A percentile compares a stretch with the other conserved stretches of the same genome.
Evolutionary conservation across 2,329 filamentous ascomycete genomes (phyloP).

Genomic region (Moelleriella libera): DNA sequence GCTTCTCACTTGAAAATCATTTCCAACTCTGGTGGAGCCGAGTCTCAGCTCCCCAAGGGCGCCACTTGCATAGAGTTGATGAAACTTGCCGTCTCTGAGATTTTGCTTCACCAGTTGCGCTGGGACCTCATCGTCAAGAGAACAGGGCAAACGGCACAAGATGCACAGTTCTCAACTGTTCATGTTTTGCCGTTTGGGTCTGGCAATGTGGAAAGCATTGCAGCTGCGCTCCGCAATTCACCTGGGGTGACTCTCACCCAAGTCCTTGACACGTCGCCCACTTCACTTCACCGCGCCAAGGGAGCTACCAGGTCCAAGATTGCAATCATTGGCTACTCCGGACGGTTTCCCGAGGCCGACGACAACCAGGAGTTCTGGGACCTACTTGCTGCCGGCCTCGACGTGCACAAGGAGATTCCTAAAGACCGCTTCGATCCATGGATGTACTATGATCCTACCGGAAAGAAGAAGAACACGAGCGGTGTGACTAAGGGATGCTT

Average conservation of each 20-base stretch:
- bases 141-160: neutral
- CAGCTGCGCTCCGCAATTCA: neutral
- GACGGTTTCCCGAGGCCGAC: neutral
- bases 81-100: neutral
- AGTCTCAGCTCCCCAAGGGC: neutral
- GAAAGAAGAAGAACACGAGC: slow-evolving; percentile 51
- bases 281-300: neutral
- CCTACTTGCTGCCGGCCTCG: slow-evolving; percentile 48
- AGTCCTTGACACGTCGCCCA: neutral
- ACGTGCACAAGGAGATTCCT: slow-evolving; percentile 47
- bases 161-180: neutral
- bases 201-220: neutral
- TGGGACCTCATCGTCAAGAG: slow-evolving; percentile 1
- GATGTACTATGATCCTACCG: slow-evolving; percentile 49
- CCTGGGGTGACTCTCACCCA: neutral
- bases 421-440: slow-evolving; percentile 50
- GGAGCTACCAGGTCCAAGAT: neutral
- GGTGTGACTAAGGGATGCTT: slow-evolving; percentile 56
- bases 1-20: neutral
- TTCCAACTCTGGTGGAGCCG: neutral
- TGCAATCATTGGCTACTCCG: slow-evolving; percentile 1
- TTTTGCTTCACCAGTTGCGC: neutral
- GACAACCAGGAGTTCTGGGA: slow-evolving; percentile 1
- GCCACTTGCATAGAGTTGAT: neutral
- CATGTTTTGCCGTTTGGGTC: neutral